These are phyloP conservation scores for Paramarasmius palmivorus DNA, from an alignment of 1,284 basidiomycete genomes.

Conservation along the genomic window DNA sequence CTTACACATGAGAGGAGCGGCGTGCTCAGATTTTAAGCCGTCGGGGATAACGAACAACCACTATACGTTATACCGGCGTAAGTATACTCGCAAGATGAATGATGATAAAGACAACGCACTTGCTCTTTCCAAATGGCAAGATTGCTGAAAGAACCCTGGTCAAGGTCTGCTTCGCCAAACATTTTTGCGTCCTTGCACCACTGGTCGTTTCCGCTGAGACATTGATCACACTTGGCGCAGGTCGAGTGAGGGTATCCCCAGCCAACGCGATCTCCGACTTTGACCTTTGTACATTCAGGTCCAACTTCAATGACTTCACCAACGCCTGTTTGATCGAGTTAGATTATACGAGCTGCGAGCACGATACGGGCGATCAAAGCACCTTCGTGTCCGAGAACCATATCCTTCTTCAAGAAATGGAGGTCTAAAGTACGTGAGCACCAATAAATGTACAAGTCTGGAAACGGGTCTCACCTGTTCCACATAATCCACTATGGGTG, in stretches of 20 bases:
- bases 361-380: conserved; percentile 4
- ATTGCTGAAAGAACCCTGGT: conserved; percentile 37
- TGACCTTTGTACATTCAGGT: conserved; percentile 47
- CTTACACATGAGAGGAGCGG: conserved; percentile 37
- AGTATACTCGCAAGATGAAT: conserved; percentile 33
- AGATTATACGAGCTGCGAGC: background rate
- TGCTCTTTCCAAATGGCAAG: conserved; percentile 28
- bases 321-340: conserved; percentile 21
- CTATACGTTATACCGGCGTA: conserved; percentile 7
- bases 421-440: too few species aligned
- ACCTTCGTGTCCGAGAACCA: conserved; percentile 55
- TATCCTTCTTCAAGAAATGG: conserved; percentile 28
- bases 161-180: conserved; percentile 25
- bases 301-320: conserved; percentile 52
- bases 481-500: conserved; percentile 45
- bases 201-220: conserved; percentile 27
- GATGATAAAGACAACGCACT: conserved; percentile 33
- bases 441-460: too few species aligned
- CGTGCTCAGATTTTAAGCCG: conserved; percentile 26
- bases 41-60: conserved; percentile 36
- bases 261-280: conserved; percentile 33
- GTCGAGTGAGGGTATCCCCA: conserved; percentile 25
- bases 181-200: conserved; percentile 18
- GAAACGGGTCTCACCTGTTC: conserved; percentile 31
- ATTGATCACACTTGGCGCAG: conserved; percentile 23